These are phyloP conservation scores for Penicillium waksmanii DNA, from an alignment of 495 filamentous ascomycete species.

Conservation along the genomic window DNA sequence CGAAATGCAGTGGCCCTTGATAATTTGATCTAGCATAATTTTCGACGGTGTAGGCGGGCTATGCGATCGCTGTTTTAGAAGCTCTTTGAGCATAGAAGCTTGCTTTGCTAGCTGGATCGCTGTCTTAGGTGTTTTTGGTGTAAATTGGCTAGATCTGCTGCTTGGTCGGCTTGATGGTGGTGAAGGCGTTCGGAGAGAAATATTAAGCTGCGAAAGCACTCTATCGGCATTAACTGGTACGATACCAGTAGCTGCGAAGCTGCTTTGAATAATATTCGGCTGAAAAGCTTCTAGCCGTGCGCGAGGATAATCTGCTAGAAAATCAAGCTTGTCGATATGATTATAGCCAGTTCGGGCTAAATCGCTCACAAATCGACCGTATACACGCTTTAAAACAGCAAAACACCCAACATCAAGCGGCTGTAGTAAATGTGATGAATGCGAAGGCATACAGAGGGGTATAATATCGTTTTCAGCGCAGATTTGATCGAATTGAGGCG, in stretches of 20 bases:
- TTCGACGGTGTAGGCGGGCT: constrained; percentile 12
- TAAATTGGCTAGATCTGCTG: constrained; percentile 13
- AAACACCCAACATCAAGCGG: constrained; percentile 36
- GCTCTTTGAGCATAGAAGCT: constrained; percentile 12
- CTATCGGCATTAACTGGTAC: constrained; percentile 14
- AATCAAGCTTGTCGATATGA: constrained; percentile 25
- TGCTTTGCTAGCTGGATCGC: constrained; percentile 14
- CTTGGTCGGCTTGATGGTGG: constrained; percentile 14
- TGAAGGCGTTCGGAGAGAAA: constrained; percentile 18
- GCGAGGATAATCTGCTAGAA: constrained; percentile 8
- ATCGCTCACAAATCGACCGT: constrained; percentile 19
- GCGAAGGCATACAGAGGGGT: constrained; percentile 26
- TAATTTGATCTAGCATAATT: constrained; percentile 12
- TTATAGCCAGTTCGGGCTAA: constrained; percentile 10
- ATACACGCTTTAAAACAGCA: constrained; percentile 19
- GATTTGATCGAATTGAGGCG: constrained; percentile 26
- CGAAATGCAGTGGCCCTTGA: neutral
- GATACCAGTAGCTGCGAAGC: constrained; percentile 15
- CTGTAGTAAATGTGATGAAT: constrained; percentile 32
- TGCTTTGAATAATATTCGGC: constrained; percentile 11
- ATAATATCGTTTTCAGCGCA: constrained; percentile 27
- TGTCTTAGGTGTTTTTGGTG: constrained; percentile 14
- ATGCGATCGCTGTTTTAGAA: constrained; percentile 8
- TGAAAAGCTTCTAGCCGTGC: constrained; percentile 7
- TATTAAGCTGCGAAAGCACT: constrained; percentile 21